These are phyloP conservation scores for Hypericum perforatum DNA, from an alignment of 345 rosid species.

Conservation along the genomic window DNA sequence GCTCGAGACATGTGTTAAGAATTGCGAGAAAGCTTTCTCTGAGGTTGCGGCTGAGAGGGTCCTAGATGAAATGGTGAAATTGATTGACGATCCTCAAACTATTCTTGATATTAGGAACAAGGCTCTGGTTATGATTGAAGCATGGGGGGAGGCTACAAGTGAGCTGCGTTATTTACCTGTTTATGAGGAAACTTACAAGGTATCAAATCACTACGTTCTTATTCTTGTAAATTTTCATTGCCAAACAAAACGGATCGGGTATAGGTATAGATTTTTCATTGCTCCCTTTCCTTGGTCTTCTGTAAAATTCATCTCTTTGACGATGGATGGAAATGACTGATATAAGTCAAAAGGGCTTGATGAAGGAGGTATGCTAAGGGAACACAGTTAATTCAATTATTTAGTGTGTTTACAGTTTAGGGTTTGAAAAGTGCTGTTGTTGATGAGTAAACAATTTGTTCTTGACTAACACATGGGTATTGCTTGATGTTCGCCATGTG, in stretches of 20 bases:
- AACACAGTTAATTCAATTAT: too few species aligned
- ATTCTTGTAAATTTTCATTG: too few species aligned
- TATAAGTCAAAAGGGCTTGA: too few species aligned
- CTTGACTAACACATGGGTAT: neutral
- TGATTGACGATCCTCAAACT: slow-evolving; percentile 93
- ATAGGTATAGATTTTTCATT: too few species aligned
- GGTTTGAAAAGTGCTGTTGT: too few species aligned
- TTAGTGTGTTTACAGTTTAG: too few species aligned
- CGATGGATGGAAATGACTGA: too few species aligned
- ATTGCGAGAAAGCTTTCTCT: slow-evolving; percentile 92
- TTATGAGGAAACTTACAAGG: slow-evolving; percentile 98
- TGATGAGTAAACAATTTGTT: neutral
- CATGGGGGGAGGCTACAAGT: slow-evolving; percentile 90
- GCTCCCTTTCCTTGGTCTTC: too few species aligned
- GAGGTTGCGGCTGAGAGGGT: slow-evolving; percentile 98
- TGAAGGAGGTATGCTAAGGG: too few species aligned
- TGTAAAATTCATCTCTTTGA: too few species aligned
- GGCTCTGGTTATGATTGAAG: slow-evolving; percentile 73
- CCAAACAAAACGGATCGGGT: too few species aligned
- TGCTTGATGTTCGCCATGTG: neutral
- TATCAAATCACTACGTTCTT: slow-evolving; percentile 14
- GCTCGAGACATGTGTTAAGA: slow-evolving; percentile 89
- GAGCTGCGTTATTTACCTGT: slow-evolving; percentile 94
- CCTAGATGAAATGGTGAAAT: slow-evolving; percentile 95
- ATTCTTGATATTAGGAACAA: slow-evolving; percentile 85